These are phyloP conservation scores for Ophiocytium majus DNA, from an alignment of 352 stramenopile genomes.

Conservation along the genomic window DNA sequence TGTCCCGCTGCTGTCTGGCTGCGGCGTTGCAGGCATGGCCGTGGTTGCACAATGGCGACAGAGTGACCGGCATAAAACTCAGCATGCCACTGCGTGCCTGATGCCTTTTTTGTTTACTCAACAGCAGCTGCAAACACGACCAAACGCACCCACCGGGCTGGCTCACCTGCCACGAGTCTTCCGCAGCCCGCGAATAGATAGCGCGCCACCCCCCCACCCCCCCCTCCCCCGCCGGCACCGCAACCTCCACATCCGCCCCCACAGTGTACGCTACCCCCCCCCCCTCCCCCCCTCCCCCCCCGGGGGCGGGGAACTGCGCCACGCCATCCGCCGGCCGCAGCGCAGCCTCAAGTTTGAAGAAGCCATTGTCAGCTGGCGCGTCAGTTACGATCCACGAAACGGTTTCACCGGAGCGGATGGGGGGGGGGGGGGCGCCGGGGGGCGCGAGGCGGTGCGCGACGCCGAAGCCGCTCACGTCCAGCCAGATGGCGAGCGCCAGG, in stretches of 20 bases:
- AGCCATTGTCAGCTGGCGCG: not conserved
- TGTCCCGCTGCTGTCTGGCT: too few relatives aligned
- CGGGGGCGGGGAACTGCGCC: not conserved
- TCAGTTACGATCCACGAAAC: not conserved
- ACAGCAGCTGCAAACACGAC: too few relatives aligned
- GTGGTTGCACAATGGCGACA: too few relatives aligned
- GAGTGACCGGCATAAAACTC: too few relatives aligned
- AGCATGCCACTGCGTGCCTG: too few relatives aligned
- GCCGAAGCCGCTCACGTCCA: conserved; percentile 26
- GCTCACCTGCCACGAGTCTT: not conserved
- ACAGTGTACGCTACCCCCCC: not conserved
- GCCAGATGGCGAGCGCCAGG: conserved; percentile 35
- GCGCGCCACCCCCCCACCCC: not conserved
- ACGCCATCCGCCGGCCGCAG: not conserved
- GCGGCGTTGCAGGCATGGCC: too few relatives aligned
- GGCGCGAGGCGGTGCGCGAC: conserved; percentile 19
- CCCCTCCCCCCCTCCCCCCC: not conserved
- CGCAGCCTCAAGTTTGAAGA: conserved; percentile 12
- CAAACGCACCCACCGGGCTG: not conserved
- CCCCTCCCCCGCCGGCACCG: not conserved
- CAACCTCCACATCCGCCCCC: not conserved
- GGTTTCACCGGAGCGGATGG: not conserved
- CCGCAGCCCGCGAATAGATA: not conserved
- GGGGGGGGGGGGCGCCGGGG: not conserved
- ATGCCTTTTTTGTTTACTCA: too few relatives aligned